Conservation (phyloP, 2,329 filamentous ascomycete species). For the Aureobasidium subglaciale region DNA sequence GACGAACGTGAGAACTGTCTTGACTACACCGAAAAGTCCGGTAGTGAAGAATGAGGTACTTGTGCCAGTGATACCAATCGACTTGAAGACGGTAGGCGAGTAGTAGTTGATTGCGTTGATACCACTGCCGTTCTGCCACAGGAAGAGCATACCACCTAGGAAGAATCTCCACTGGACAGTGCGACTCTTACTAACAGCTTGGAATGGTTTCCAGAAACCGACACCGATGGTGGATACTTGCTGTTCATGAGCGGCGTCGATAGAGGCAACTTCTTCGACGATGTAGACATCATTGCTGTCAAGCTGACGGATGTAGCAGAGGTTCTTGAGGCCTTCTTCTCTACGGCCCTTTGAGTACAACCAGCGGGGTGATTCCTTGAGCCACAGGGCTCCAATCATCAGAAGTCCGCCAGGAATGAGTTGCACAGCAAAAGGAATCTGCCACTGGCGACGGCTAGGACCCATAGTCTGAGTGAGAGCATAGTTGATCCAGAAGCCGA, state of each 20-base stretch:
- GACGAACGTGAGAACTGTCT: conserved; percentile 60
- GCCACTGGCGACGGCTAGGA: conserved; percentile 38
- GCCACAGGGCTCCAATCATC: conserved; percentile 35
- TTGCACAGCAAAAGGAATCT: conserved; percentile 54
- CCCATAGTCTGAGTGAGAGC: conserved; percentile 38
- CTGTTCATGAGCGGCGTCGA: conserved; percentile 62
- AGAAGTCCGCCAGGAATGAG: conserved; percentile 60
- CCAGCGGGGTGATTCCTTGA: conserved; percentile 41
- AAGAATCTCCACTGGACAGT: conserved; percentile 65
- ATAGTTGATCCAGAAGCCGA: conserved; percentile 47
- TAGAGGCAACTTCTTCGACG: conserved; percentile 62
- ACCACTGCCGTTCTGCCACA: conserved; percentile 70
- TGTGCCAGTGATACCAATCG: conserved; percentile 54
- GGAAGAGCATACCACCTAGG: conserved; percentile 65
- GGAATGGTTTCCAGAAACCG: conserved; percentile 70
- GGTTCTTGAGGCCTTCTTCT: conserved; percentile 35
- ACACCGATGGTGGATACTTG: conserved; percentile 57
- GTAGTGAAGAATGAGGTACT: conserved; percentile 59
- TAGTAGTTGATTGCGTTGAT: conserved; percentile 79
- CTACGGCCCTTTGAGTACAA: conserved; percentile 36
- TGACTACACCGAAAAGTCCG: conserved; percentile 70
- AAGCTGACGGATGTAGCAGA: conserved; percentile 59
- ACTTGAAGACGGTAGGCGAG: conserved; percentile 60
- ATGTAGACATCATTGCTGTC: conserved; percentile 56
- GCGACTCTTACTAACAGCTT: conserved; percentile 45